A percentile compares a stretch with the other conserved stretches of the same genome.
phyloP scores from a whole-genome alignment of 176 grass and related monocot species.

The Zea luxurians region DNA sequence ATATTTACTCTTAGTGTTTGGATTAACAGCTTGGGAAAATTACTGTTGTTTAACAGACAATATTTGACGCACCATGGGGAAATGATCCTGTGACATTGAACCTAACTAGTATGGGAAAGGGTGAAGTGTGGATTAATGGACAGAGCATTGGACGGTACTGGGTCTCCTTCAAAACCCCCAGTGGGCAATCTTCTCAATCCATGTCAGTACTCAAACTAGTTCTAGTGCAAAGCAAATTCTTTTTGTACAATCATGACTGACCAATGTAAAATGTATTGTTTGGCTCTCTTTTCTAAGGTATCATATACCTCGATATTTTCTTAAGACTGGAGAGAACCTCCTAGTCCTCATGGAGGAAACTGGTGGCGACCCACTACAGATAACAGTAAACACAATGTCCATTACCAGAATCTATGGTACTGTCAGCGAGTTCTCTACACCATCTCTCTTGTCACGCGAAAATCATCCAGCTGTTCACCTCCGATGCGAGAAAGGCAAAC shows the following conservation, averaged over 20 bases:
- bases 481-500: conserved; percentile 49
- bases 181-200: conserved; percentile 63
- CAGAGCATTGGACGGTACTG: conserved; percentile 87
- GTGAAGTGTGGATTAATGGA: conserved; percentile 83
- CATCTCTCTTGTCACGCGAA: conserved; percentile 14
- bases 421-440: conserved; percentile 33
- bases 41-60: conserved; percentile 51
- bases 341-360: conserved; percentile 82
- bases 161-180: conserved; percentile 67
- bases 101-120: conserved; percentile 86
- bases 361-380: conserved; percentile 63
- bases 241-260: neutral
- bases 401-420: conserved; percentile 44
- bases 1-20: conserved; percentile 10
- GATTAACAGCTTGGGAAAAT: conserved; percentile 14
- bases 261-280: neutral
- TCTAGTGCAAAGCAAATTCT: neutral
- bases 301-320: conserved; percentile 70
- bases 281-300: conserved; percentile 54
- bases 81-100: conserved; percentile 65
- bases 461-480: conserved; percentile 36
- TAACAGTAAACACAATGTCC: conserved; percentile 65
- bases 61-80: conserved; percentile 62
- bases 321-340: conserved; percentile 55
- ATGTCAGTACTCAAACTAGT: conserved; percentile 49